A percentile compares a stretch with the other conserved stretches of the same genome.
Conservation (phyloP, 2,329 filamentous ascomycete species). For the Sporothrix brasiliensis region DNA sequence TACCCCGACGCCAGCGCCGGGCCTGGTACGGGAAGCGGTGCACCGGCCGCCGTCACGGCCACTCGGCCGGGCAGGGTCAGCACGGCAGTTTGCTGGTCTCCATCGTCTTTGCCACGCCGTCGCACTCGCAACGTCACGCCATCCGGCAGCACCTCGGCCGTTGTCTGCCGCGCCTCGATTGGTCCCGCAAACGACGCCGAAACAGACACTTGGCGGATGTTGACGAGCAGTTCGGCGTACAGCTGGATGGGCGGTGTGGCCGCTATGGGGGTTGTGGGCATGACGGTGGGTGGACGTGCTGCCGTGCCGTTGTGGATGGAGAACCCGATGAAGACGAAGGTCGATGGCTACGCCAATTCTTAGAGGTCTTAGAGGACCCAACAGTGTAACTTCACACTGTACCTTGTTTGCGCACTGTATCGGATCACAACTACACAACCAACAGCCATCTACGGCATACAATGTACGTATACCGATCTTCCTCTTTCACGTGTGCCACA, state of each 20-base stretch:
- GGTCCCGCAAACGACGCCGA: constrained; percentile 54
- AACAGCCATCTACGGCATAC: too few relatives aligned
- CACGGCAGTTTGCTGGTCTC: constrained; percentile 38
- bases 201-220: constrained; percentile 66
- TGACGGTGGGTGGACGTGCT: not conserved
- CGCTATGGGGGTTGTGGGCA: not conserved
- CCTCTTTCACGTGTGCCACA: not conserved
- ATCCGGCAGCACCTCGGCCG: constrained; percentile 49
- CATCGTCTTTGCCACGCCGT: constrained; percentile 45
- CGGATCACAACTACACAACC: not conserved
- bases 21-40: constrained; percentile 39
- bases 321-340: not conserved
- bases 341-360: not conserved
- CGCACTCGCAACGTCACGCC: constrained; percentile 50
- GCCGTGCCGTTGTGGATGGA: not conserved
- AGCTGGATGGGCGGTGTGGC: constrained; percentile 42
- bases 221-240: constrained; percentile 67
- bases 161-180: constrained; percentile 47
- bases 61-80: constrained; percentile 52
- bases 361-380: not conserved
- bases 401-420: constrained; percentile 5
- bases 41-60: constrained; percentile 41
- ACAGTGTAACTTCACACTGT: not conserved
- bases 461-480: too few relatives aligned
- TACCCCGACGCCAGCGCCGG: constrained; percentile 39